These are phyloP conservation scores for Rhodotorula sp. DNA, from an alignment of 1,284 basidiomycete genomes.

Conservation along the genomic window DNA sequence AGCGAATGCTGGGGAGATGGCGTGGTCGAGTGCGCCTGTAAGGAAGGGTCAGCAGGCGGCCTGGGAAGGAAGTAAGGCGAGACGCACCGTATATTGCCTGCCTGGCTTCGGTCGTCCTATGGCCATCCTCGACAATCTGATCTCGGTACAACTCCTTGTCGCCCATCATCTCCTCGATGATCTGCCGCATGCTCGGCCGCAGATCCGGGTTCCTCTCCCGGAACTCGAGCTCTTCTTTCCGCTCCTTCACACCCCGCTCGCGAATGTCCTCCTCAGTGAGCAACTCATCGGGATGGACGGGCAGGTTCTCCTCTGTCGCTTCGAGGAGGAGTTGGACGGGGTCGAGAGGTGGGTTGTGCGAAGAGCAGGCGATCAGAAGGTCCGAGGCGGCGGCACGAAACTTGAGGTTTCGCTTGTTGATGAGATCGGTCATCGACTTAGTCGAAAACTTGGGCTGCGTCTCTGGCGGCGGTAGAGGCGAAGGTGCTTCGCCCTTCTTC, in stretches of 20 bases:
- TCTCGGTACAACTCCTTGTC: conserved; percentile 61
- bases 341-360: conserved; percentile 55
- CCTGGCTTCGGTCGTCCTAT: conserved; percentile 58
- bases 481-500: conserved; percentile 24
- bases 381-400: conserved; percentile 71
- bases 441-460: conserved; percentile 35
- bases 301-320: conserved; percentile 68
- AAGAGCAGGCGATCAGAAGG: conserved; percentile 62
- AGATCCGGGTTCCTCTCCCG: conserved; percentile 52
- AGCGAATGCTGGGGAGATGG: conserved; percentile 61
- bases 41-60: neutral
- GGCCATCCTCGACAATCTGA: conserved; percentile 62
- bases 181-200: conserved; percentile 60
- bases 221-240: conserved; percentile 41
- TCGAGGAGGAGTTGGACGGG: conserved; percentile 63
- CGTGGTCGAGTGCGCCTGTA: conserved; percentile 58
- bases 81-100: conserved; percentile 57
- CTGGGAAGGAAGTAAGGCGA: neutral
- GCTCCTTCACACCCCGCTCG: conserved; percentile 27
- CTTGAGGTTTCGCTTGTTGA: conserved; percentile 67
- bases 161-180: conserved; percentile 60
- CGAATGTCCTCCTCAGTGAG: conserved; percentile 25
- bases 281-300: conserved; percentile 55
- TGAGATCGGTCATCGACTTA: conserved; percentile 57
- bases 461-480: conserved; percentile 3